Evolutionary conservation across 768 basidiomycete genomes (phyloP).

Genomic region (Phanerodontia chrysosporium): DNA sequence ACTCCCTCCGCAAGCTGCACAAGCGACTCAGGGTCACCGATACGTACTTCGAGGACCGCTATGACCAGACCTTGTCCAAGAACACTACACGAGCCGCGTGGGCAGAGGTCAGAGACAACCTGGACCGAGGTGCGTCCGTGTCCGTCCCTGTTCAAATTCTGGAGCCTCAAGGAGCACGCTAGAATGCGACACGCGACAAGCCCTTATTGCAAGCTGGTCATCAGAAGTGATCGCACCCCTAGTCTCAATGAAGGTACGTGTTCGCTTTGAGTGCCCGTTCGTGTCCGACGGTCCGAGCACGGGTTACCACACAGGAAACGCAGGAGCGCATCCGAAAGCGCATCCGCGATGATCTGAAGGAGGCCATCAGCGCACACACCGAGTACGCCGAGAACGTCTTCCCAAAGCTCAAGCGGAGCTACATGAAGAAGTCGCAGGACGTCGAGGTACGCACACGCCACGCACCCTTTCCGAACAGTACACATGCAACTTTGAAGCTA

Average conservation of each 20-base stretch:
- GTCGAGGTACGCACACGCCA: slow-evolving; percentile 57
- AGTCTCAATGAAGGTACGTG: slow-evolving; percentile 55
- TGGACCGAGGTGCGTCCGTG: slow-evolving; percentile 63
- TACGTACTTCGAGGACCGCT: slow-evolving; percentile 65
- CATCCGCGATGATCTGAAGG: slow-evolving; percentile 87
- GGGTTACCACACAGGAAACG: slow-evolving; percentile 54
- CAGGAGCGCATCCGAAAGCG: slow-evolving; percentile 90
- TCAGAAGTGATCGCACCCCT: slow-evolving; percentile 73
- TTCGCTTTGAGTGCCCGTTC: background rate
- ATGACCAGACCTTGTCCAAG: slow-evolving; percentile 39
- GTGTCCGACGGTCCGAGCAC: background rate
- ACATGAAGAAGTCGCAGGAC: slow-evolving; percentile 82
- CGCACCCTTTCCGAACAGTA: background rate
- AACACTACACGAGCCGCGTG: slow-evolving; percentile 66
- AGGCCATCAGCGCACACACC: slow-evolving; percentile 67
- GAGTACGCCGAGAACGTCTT: slow-evolving; percentile 80
- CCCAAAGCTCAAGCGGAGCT: slow-evolving; percentile 75
- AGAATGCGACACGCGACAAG: slow-evolving; percentile 82
- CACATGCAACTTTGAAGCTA: slow-evolving; percentile 24
- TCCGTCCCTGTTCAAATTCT: background rate
- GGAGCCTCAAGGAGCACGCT: slow-evolving; percentile 1
- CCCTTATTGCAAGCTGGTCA: slow-evolving; percentile 68
- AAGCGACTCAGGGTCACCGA: slow-evolving; percentile 69
- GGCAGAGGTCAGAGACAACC: slow-evolving; percentile 80
- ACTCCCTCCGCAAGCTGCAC: slow-evolving; percentile 70